Evolutionary conservation across 805 yeast species (phyloP).

Genomic region (Barnettozyma populi): DNA sequence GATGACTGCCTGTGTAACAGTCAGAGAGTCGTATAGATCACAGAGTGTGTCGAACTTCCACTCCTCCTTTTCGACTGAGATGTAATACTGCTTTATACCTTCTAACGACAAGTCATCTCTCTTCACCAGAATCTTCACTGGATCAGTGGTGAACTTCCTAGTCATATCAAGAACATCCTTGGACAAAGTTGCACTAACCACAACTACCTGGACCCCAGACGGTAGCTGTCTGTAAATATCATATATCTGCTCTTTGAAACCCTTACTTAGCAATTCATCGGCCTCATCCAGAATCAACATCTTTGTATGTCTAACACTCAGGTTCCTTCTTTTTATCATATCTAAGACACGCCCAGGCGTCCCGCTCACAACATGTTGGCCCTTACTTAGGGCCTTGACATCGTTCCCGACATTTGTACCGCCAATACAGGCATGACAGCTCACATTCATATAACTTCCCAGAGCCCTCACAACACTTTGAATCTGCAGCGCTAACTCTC

Average conservation of each 20-base stretch:
- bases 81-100: slow-evolving; percentile 89
- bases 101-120: slow-evolving; percentile 90
- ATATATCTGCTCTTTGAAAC: slow-evolving; percentile 93
- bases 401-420: slow-evolving; percentile 85
- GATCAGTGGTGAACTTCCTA: slow-evolving; percentile 85
- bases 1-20: slow-evolving; percentile 95
- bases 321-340: slow-evolving; percentile 77
- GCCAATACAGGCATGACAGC: slow-evolving; percentile 90
- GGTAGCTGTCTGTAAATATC: slow-evolving; percentile 86
- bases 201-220: slow-evolving; percentile 82
- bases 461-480: slow-evolving; percentile 80
- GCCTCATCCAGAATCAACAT: slow-evolving; percentile 95
- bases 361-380: slow-evolving; percentile 91
- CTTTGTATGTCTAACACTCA: slow-evolving; percentile 71
- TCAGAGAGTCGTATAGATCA: slow-evolving; percentile 90
- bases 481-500: slow-evolving; percentile 93
- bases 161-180: slow-evolving; percentile 89
- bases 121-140: slow-evolving; percentile 90
- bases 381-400: slow-evolving; percentile 64
- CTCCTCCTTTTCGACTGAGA: slow-evolving; percentile 87
- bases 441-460: slow-evolving; percentile 83
- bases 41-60: slow-evolving; percentile 93
- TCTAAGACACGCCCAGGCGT: slow-evolving; percentile 96
- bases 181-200: slow-evolving; percentile 93
- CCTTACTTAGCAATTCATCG: slow-evolving; percentile 87